A percentile compares a stretch with the other conserved stretches of the same genome.
These are phyloP conservation scores for Pistacia vera DNA, from an alignment of 345 rosid species.

Conservation along the genomic window DNA sequence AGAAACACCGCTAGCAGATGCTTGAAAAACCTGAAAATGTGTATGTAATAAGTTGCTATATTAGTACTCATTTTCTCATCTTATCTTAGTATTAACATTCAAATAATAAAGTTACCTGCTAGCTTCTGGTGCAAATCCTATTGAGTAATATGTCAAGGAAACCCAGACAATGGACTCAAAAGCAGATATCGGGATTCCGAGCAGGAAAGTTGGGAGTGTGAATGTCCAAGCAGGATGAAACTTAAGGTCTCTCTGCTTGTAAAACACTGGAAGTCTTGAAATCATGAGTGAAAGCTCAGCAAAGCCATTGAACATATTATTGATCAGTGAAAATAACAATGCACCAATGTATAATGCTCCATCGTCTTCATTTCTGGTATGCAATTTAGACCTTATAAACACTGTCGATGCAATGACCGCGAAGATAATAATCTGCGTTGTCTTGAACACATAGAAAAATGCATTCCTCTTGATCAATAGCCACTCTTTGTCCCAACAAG, in stretches of 20 bases:
- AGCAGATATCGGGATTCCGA: conserved; percentile 63
- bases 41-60: background rate
- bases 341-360: conserved; percentile 56
- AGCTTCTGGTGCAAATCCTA: conserved; percentile 79
- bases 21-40: conserved; percentile 78
- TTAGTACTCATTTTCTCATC: background rate
- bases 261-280: conserved; percentile 79
- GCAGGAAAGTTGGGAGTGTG: conserved; percentile 68
- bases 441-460: conserved; percentile 69
- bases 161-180: conserved; percentile 79
- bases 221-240: conserved; percentile 89
- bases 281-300: conserved; percentile 77
- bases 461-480: conserved; percentile 70
- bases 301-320: conserved; percentile 88
- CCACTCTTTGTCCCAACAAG: conserved; percentile 84
- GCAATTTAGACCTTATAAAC: conserved; percentile 63
- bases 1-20: conserved; percentile 59
- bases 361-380: conserved; percentile 50
- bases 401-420: conserved; percentile 62
- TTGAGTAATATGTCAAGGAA: conserved; percentile 55
- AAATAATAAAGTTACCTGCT: conserved; percentile 45
- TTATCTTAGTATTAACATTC: too few relatives aligned
- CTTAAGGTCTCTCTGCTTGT: conserved; percentile 87
- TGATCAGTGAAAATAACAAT: conserved; percentile 49
- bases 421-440: conserved; percentile 59